Percentiles rank a stretch among this genome's conserved stretches.
Evolutionary conservation across 345 rosid species (phyloP).

Genomic region (Kernera saxatilis): DNA sequence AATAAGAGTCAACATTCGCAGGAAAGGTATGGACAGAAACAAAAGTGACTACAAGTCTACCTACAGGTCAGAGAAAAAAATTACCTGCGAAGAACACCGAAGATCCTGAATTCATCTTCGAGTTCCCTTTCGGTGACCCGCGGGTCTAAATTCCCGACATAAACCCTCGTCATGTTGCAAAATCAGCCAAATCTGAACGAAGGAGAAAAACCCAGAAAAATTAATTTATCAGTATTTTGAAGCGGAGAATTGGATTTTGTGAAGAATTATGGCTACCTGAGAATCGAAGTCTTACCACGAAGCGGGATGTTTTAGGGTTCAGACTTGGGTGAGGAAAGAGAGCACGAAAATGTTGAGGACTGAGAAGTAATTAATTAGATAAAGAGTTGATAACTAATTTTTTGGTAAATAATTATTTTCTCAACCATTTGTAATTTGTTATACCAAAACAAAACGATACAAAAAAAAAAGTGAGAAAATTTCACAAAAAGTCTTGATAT

Average conservation of each 20-base stretch:
- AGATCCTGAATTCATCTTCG: conserved; percentile 67
- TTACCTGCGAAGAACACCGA: conserved; percentile 70
- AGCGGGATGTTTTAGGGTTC: conserved; percentile 6
- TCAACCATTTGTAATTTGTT: no score
- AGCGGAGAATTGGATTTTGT: neutral
- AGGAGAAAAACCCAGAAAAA: neutral
- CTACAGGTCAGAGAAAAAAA: neutral
- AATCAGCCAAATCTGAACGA: conserved; percentile 15
- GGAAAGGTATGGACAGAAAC: neutral
- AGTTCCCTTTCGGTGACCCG: conserved; percentile 66
- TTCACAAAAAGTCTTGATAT: no score
- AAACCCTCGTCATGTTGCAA: conserved; percentile 63
- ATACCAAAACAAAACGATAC: no score
- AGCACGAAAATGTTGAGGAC: neutral
- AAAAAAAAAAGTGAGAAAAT: no score
- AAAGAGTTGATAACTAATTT: neutral
- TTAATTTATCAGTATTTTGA: neutral
- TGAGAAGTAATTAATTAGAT: neutral
- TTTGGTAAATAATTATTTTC: no score
- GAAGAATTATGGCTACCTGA: neutral
- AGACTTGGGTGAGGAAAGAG: conserved; percentile 4
- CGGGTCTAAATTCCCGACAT: conserved; percentile 69
- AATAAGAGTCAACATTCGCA: neutral
- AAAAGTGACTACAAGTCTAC: neutral
- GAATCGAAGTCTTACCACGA: neutral